Evolutionary conservation across 345 rosid species (phyloP).

Genomic region (Balakata baccata): DNA sequence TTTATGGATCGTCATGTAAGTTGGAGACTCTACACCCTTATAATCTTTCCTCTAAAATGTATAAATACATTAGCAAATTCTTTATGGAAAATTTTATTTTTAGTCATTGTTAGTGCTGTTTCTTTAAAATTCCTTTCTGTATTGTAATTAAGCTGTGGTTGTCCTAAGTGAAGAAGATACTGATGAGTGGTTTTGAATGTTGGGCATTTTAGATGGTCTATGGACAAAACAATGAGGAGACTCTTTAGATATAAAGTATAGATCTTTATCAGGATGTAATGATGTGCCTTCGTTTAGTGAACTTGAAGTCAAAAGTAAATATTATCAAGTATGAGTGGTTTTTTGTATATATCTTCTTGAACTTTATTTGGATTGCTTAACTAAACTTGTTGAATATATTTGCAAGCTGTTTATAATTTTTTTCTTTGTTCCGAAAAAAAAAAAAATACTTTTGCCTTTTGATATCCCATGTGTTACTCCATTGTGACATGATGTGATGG

Average conservation of each 20-base stretch:
- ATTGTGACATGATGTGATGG: background rate
- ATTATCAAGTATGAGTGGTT: background rate
- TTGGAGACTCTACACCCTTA: conserved; percentile 6
- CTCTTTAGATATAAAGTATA: background rate
- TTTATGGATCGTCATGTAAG: conserved; percentile 83
- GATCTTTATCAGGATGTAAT: background rate
- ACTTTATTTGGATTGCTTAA: background rate
- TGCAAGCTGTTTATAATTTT: background rate
- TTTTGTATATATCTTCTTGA: background rate
- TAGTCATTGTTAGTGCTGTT: background rate
- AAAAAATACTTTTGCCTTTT: background rate
- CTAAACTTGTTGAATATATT: background rate
- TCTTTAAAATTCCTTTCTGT: background rate
- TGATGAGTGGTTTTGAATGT: background rate
- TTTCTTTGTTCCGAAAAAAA: background rate
- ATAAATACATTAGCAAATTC: background rate
- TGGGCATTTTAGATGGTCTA: background rate
- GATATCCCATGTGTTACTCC: background rate
- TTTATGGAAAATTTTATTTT: background rate
- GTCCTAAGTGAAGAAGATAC: background rate
- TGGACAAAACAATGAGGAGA: background rate
- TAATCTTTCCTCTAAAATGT: background rate
- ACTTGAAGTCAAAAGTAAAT: background rate
- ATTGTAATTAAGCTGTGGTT: background rate
- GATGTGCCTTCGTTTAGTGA: background rate